Base-by-base conservation (phyloP, 345 rosid species). In the Eutrema yunnanense region DNA sequence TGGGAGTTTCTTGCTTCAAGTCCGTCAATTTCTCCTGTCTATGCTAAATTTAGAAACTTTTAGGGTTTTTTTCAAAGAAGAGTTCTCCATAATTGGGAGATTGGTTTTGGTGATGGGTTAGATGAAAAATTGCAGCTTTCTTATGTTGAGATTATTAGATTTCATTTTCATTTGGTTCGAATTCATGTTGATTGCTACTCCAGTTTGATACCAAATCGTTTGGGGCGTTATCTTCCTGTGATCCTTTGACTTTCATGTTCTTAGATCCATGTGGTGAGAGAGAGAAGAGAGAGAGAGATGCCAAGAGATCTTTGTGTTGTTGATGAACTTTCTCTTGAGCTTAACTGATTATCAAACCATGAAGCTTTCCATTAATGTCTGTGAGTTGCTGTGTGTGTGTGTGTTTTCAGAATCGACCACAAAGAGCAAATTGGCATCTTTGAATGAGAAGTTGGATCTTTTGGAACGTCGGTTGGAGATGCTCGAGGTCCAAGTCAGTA, bases 401-500 rank as follows among this genome's bases (percentile, higher is more conserved):
- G 19, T 71, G 44, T 38, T 5, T 74, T 6, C 78, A 91, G 97
- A 95, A 78, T 87, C 98, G 6, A 92, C 98, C 0, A 95, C 97
- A 13, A 95, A 92, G 86, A 82, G 87, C 85, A 95, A 92, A 59
- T 76, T 95, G 74, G 90, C 94, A 2, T 78, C 89, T 3, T 78
- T 95, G 79, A 95, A 92, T 73, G 96, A 87, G 81, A 92, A 95
- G 80, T 86, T 95, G 1, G 90, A 95, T 67, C 86, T 87, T 3
- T 76, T 95, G 72, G 99, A 95, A 77, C 96, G 93, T 52, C 90
- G 97, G 11, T 71, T 95, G 30, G 94, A 95, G 72, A 80, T 92
- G 67, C 90, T 95, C 4, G 98, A 95, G 73, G 94, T 92, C 36
- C 96, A 95, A 84, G 97, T 95, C 51, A 85, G 90, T 73, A 92